These are phyloP conservation scores for Gillenia trifoliata DNA, from an alignment of 306 rosid genomes.

Conservation along the genomic window DNA sequence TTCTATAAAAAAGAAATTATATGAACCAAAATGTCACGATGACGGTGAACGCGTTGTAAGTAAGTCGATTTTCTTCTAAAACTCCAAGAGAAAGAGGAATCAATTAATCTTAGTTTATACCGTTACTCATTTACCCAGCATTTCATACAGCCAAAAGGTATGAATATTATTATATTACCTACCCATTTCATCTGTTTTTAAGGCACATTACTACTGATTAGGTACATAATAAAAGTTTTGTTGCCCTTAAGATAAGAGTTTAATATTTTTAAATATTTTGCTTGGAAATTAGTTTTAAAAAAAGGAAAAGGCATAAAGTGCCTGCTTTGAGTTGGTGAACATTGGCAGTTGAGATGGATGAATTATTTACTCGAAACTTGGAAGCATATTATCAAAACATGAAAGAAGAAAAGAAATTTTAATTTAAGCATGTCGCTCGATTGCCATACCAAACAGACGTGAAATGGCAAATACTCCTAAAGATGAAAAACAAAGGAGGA, in stretches of 20 bases:
- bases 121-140: neutral
- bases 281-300: neutral
- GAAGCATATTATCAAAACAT: neutral
- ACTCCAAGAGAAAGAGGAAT: neutral
- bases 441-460: slow-evolving; percentile 6
- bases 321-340: neutral
- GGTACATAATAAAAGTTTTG: neutral
- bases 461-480: neutral
- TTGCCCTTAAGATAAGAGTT: neutral
- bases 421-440: neutral
- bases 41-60: no score
- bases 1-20: no score
- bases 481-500: neutral
- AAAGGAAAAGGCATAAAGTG: neutral
- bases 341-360: neutral
- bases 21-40: no score
- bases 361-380: neutral
- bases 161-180: neutral
- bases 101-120: no score
- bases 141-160: neutral
- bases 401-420: neutral
- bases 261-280: neutral
- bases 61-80: no score
- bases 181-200: slow-evolving; percentile 5
- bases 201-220: neutral